Conservation (phyloP, 345 rosid genomes). For the Euphorbia peplus region DNA sequence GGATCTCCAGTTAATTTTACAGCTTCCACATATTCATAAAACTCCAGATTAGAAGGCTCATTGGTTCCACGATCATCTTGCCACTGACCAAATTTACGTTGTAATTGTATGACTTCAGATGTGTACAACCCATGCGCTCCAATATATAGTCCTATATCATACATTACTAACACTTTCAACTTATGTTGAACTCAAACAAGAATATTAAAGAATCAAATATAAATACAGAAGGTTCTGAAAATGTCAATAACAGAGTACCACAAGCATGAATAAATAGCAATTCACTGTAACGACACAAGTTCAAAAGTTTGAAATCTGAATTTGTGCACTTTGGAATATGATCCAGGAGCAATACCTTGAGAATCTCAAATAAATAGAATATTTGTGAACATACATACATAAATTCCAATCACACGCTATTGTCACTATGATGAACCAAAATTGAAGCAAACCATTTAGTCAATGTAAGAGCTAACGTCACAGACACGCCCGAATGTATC, state of each 20-base stretch:
- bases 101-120: conserved; percentile 84
- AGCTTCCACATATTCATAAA: conserved; percentile 95
- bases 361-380: not conserved
- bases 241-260: not conserved
- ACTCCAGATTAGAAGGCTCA: conserved; percentile 59
- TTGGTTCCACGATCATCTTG: conserved; percentile 51
- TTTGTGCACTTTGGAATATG: not conserved
- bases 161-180: conserved; percentile 9
- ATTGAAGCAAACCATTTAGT: not conserved
- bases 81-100: conserved; percentile 87
- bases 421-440: not conserved
- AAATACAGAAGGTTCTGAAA: not conserved
- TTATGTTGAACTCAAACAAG: not conserved
- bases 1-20: conserved; percentile 87
- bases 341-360: not conserved
- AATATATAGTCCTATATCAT: conserved; percentile 68
- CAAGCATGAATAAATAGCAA: not conserved
- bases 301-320: not conserved
- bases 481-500: no score
- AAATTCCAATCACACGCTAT: not conserved
- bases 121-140: conserved; percentile 81
- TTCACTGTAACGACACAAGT: not conserved
- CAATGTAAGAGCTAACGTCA: no score
- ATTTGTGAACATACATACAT: not conserved
- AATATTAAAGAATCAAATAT: conserved; percentile 5